These are phyloP conservation scores for Chrysoporthe cubensis DNA, from an alignment of 2,329 filamentous ascomycete species.

Conservation along the genomic window DNA sequence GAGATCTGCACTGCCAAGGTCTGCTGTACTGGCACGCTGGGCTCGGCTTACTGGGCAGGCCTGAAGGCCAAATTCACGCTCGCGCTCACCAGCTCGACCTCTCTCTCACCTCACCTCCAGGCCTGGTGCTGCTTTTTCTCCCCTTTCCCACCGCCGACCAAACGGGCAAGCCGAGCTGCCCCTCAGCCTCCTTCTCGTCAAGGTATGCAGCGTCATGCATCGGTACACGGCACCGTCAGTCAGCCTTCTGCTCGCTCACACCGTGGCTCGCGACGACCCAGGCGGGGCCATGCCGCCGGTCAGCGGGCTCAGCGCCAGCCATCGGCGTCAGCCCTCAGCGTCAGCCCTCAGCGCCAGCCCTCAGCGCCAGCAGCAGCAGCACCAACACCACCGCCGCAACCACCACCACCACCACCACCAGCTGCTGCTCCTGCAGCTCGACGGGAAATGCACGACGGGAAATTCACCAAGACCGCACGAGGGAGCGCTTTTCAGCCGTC, in stretches of 20 bases:
- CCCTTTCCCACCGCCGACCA: constrained; percentile 3
- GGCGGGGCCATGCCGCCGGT: not conserved
- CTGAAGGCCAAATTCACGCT: not conserved
- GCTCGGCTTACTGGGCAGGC: not conserved
- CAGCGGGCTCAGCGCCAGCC: not conserved
- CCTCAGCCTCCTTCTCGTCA: constrained; percentile 1
- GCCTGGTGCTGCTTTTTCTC: not conserved
- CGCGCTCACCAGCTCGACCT: too few species aligned
- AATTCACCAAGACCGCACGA: not conserved
- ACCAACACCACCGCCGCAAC: not conserved
- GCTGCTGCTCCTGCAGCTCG: not conserved
- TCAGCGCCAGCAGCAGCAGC: not conserved
- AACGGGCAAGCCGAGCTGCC: not conserved
- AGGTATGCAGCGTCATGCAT: not conserved
- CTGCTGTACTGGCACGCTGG: not conserved
- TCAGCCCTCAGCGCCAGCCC: not conserved
- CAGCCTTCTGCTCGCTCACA: not conserved
- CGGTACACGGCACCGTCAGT: not conserved
- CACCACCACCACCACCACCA: too few species aligned
- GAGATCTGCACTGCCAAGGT: not conserved
- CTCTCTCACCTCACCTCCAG: not conserved
- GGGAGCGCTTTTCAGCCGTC: not conserved
- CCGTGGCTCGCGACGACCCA: not conserved
- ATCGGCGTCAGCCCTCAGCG: not conserved
- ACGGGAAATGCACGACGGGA: not conserved